Base-by-base conservation (phyloP, 129 eudicot species). In the Artemisia annua region DNA sequence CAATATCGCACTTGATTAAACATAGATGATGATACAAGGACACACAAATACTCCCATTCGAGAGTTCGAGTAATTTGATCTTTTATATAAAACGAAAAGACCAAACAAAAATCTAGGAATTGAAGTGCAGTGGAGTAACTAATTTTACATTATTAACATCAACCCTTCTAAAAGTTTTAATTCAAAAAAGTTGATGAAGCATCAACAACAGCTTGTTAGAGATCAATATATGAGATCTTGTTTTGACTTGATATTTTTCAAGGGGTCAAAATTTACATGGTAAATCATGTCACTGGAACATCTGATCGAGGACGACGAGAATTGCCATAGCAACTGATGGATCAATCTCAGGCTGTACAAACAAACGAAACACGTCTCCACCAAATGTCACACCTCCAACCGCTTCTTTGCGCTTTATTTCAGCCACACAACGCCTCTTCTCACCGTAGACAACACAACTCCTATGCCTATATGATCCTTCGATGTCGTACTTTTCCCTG, bases 241-340 rank as follows among this genome's bases (percentile, higher is more conserved):
- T 24, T 14, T 69, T n/a, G 48, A 26, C 16, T 51, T 5, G 17
- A 66, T 26, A 22, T 49, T 48, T 49, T 67, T 35, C 3, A 5
- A 13, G 32, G 51, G 14, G 22, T 35, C 61, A n/a, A 49, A 49
- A 62, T 35, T 58, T 52, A 43, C 74, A 28, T 11, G 14, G 17
- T 11, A 48, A 18, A 66, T 19, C 48, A 35, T 35, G 2, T 46
- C 51, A 75, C 20, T 6, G 6, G 32, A 66, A 75, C 80, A 85
- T 83, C 70, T 79, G 85, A 67, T 88, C 95, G 32, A 88, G 86
- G 13, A 84, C 81, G 12, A 88, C 77, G 5, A 88, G 82, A 49
- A 88, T 71, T n/a, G 83, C 96, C 96, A 88, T 88, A 18, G 84
- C 87, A 66, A 83, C 81, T 4, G 89, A 82, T n/a, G 74, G 81